Percentiles rank a stretch among this genome's conserved stretches.
Conservation (phyloP, 2,329 filamentous ascomycete genomes). For the Passalora sequoiae region DNA sequence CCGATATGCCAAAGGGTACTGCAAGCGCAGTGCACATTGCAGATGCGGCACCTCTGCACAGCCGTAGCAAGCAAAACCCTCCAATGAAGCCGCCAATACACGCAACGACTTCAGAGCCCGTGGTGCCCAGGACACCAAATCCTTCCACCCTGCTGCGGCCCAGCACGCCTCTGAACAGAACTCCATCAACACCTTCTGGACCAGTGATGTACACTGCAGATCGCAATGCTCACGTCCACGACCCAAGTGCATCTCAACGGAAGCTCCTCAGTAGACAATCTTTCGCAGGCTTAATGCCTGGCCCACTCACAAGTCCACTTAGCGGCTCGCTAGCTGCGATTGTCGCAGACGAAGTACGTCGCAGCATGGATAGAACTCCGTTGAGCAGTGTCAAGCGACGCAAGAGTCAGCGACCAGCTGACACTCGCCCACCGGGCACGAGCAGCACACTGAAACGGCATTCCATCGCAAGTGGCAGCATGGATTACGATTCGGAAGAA, state of each 20-base stretch:
- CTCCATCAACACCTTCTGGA: conserved; percentile 15
- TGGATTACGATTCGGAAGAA: conserved; percentile 23
- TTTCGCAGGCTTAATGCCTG: conserved; percentile 53
- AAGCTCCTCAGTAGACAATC: conserved; percentile 44
- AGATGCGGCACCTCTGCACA: conserved; percentile 20
- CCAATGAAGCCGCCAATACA: conserved; percentile 29
- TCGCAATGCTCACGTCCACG: conserved; percentile 16
- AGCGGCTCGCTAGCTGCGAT: conserved; percentile 58
- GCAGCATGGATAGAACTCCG: conserved; percentile 42
- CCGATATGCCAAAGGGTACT: conserved; percentile 20
- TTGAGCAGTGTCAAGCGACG: conserved; percentile 14
- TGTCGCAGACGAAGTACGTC: conserved; percentile 60
- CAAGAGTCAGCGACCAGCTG: conserved; percentile 12
- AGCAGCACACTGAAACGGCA: conserved; percentile 20
- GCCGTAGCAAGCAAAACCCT: conserved; percentile 14
- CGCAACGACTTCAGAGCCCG: conserved; percentile 34
- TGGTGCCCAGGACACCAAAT: conserved; percentile 25
- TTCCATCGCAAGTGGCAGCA: conserved; percentile 24
- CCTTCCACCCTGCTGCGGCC: conserved; percentile 15
- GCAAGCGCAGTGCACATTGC: conserved; percentile 30
- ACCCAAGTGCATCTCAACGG: conserved; percentile 33
- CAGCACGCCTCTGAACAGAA: conserved; percentile 24
- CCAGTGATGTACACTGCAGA: conserved; percentile 9
- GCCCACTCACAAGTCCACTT: conserved; percentile 56
- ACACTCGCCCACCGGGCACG: conserved; percentile 3